Evolutionary conservation across 2,329 filamentous ascomycete species (phyloP), one percentile per base, ranked within the genome.

Genomic region (Talaromyces rugulosus): DNA sequence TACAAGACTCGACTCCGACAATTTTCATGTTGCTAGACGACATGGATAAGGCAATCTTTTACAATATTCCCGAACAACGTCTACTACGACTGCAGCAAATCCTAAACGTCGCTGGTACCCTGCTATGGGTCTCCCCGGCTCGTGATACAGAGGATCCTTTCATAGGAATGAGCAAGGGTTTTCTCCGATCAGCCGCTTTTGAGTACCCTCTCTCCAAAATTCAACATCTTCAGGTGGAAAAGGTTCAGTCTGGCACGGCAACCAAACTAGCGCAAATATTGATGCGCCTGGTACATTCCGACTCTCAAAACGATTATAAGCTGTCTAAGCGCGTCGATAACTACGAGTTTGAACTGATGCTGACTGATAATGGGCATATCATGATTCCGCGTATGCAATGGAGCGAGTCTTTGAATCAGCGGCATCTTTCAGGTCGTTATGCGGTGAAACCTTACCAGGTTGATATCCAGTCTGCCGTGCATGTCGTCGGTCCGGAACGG

Each of bases 81-180:
- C 27, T 53, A 3, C 27, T 53, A 3, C 51, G 14, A 12, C 31
- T 53, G 9, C 51, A 53, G 51, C 51, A 53, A n/a, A 8, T 53
- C 16, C 14, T 53, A 9, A 53, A 28, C 5, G 51, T 33, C 27
- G 36, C 33, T 16, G 28, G 53, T 12, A 50, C 40, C 8, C 14
- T 65, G 11, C 52, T 65, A 31, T 65, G 63, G 63, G 53, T 65
- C 6, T 6, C n/a, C 3, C 57, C 58, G 12, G n/a, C 28, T 33
- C 52, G 36, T 14, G 50, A 30, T 47, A 30, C 12, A 23, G 14
- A 56, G 12, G 40, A 65, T 14, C 62, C 62, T 12, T 61, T 62
- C 34, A 33, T 36, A 7, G 47, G 36, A 5, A 62, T 62, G 59
- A 61, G 36, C 16, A 54, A 61, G 7, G 62, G 59, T 8, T 34